Evolutionary conservation across 1,284 basidiomycete species (phyloP), one percentile per base, ranked within the genome.

Genomic region (Ustilago hordei): DNA sequence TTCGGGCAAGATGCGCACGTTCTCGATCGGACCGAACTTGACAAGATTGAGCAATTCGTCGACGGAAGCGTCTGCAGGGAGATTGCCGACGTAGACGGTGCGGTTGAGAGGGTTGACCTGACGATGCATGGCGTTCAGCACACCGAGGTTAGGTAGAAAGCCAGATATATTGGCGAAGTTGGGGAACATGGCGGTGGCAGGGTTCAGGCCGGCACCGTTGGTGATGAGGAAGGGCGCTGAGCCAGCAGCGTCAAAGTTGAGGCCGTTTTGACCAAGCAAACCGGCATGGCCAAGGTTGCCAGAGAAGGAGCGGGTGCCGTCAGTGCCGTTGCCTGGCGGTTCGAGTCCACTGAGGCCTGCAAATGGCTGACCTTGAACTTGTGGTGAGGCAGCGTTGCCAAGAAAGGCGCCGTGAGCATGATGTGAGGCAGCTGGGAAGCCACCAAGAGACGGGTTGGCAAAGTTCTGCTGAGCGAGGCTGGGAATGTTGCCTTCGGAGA

Each of bases 21-120:
- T 93, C 87, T 98, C 96, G 78, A 99, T 92, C 0, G 96, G 96
- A 7, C 96, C 97, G 86, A 98, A 98, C 83, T 97, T 95, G 77
- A 99, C 96, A 73, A 98, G 92, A 87, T 95, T 98, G 83, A 98
- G 92, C 32, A 99, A 91, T 87, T 99, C 96, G 85, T 98, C 95
- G 66, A 98, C 95, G 7, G 95, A 95, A 0, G 96, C 95, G 28
- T 94, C 94, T n/a, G 93, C 89, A 15, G 96, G 96, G 48, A 99
- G 90, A 87, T 97, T 98, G 78, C 96, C 97, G 68, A 99, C 92
- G 87, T 98, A 99, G 56, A 99, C 95, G 0, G 97, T 99, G 66
- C 96, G 93, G 34, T 78, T 80, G 39, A 81, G 67, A 8, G 79
- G 79, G 57, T 70, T 77, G 66, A 57, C 31, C 60, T 75, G 76